Base-by-base conservation (phyloP, 768 basidiomycete genomes). In the Chalciporus piperatus region DNA sequence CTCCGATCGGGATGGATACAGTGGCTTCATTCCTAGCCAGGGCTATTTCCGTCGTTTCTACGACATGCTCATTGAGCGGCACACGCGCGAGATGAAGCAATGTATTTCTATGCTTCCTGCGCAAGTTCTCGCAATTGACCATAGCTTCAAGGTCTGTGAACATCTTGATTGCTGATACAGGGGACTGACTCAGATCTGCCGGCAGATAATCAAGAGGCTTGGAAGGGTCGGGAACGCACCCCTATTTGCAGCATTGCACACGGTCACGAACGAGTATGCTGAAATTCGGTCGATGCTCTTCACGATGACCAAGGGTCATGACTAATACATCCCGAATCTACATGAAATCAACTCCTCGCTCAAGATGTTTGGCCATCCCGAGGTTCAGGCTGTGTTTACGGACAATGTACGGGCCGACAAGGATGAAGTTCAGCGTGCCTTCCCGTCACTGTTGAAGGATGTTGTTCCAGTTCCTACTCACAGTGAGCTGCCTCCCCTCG, bases 281-380 rank as follows among this genome's bases (percentile, higher is more conserved):
- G 58, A 72, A 42, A 59, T 66, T 20, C 50, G 59, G 4, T 49
- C 57, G 2, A 59, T 54, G 11, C 54, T 47, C 10, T 52, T 72
- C 11, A 62, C 62, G 10, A 55, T 68, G 2, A 71, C 70, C 0
- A 74, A 71, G 49, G 56, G 69, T 0, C 71, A 73, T 37, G 52
- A 58, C 0, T 63, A 73, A 28, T 70, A 60, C 41, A 63, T 64
- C 22, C 50, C 57, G 2, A 65, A 65, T 0, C 55, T 74, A 0
- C 35, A 20, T 5, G 25, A 39, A 9, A 64, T 72, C 33, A 46
- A 45, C 0, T 44, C 59, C 4, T 70, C 67, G 2, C 63, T 74
- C 1, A 19, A 57, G 0, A 52, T 11, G 2, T 72, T 67, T 57
- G 65, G 70, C 1, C 68, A 67, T 35, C n/a, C 39, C 2, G 52